Percentiles rank a stretch among this genome's conserved stretches.
Conservation (phyloP, 345 rosid species). For the Microthlaspi erraticum region DNA sequence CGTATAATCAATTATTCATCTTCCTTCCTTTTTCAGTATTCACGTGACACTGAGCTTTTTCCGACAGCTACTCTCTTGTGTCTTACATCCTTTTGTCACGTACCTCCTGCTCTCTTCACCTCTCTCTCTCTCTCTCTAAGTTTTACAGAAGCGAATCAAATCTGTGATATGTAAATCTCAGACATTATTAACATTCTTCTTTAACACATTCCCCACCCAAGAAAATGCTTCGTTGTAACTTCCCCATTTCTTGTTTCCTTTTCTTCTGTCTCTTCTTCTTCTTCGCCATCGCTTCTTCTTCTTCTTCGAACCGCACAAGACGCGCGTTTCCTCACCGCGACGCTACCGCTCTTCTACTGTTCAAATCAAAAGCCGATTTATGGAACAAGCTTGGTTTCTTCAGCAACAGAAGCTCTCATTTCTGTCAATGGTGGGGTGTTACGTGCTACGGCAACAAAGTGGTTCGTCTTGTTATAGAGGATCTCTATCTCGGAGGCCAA, state of each 20-base stretch:
- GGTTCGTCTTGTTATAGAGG: constrained; percentile 65
- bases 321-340: constrained; percentile 49
- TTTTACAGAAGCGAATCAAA: constrained; percentile 8
- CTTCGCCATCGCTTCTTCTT: constrained; percentile 25
- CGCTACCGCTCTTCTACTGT: constrained; percentile 66
- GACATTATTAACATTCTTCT: constrained; percentile 12
- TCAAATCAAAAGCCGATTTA: constrained; percentile 75
- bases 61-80: constrained; percentile 54
- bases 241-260: constrained; percentile 30
- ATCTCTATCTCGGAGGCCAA: constrained; percentile 64
- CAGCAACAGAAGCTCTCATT: constrained; percentile 42
- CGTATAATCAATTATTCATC: constrained; percentile 21
- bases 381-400: constrained; percentile 50
- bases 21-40: constrained; percentile 37
- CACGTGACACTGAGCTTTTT: constrained; percentile 76
- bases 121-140: constrained; percentile 2
- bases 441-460: constrained; percentile 57
- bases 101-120: constrained; percentile 43
- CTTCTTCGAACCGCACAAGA: constrained; percentile 29
- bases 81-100: constrained; percentile 56
- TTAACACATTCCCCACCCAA: constrained; percentile 36
- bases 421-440: constrained; percentile 82
- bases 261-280: constrained; percentile 22
- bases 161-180: constrained; percentile 21
- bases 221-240: constrained; percentile 40